Evolutionary conservation across 441 rosid species (phyloP).

Genomic region (Dalechampia spathulata): DNA sequence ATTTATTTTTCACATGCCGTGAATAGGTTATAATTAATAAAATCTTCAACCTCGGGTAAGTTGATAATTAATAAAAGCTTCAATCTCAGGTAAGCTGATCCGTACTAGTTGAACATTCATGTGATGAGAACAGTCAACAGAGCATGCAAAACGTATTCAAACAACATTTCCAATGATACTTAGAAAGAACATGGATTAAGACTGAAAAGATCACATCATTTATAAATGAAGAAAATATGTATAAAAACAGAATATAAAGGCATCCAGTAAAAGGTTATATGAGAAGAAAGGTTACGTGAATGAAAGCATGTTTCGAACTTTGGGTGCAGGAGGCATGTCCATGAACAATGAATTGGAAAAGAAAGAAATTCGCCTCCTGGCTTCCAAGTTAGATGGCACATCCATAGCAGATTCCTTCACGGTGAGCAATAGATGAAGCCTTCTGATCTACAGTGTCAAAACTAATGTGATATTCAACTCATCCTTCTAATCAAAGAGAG

Average conservation of each 20-base stretch:
- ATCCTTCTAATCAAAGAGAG: too few species aligned
- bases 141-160: too few species aligned
- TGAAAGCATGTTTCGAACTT: slow-evolving; percentile 99
- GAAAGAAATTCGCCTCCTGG: slow-evolving; percentile 95
- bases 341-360: slow-evolving; percentile 97
- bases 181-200: too few species aligned
- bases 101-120: too few species aligned
- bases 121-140: too few species aligned
- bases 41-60: too few species aligned
- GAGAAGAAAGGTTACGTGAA: slow-evolving; percentile 67
- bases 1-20: background rate
- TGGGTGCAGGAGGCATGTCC: slow-evolving; percentile 97
- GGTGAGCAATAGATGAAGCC: slow-evolving; percentile 80
- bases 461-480: too few species aligned
- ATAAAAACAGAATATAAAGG: background rate
- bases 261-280: background rate
- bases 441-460: slow-evolving; percentile 53
- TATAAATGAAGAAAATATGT: background rate
- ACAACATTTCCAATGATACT: too few species aligned
- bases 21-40: background rate
- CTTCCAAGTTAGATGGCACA: slow-evolving; percentile 99
- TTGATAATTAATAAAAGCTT: too few species aligned
- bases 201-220: too few species aligned
- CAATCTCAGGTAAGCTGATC: too few species aligned
- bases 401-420: slow-evolving; percentile 99